Conservation (phyloP, 805 yeast species). For the Candida boidinii region DNA sequence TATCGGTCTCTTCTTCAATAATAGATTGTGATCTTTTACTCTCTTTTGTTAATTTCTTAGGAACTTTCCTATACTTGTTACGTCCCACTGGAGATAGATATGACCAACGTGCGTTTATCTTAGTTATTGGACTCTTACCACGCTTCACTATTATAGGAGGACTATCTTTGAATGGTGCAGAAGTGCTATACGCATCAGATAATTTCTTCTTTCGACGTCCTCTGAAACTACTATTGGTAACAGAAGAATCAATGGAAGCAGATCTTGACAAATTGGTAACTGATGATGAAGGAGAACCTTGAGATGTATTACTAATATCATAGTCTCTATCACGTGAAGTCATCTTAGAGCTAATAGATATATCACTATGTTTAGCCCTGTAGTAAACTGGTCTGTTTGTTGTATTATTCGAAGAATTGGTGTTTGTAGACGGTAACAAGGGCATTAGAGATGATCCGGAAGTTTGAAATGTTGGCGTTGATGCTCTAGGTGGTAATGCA, state of each 20-base stretch:
- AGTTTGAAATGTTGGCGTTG: neutral
- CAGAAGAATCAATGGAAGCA: conserved; percentile 26
- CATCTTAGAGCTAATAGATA: conserved; percentile 17
- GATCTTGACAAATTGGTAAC: conserved; percentile 24
- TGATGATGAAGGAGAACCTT: conserved; percentile 26
- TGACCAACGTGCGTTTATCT: too few species aligned
- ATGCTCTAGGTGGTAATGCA: neutral
- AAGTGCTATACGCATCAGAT: neutral
- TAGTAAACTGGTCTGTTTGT: conserved; percentile 14
- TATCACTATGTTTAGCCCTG: conserved; percentile 25
- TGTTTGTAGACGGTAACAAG: neutral
- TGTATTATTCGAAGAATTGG: conserved; percentile 1
- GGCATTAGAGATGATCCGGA: too few species aligned
- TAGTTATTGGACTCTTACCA: too few species aligned
- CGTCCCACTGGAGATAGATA: too few species aligned
- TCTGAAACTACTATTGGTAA: conserved; percentile 17
- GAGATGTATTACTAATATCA: conserved; percentile 7
- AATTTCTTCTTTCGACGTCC: conserved; percentile 22
- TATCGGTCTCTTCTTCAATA: conserved; percentile 17
- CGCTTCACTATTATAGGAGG: too few species aligned
- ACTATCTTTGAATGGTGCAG: neutral
- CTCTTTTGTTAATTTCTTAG: too few species aligned
- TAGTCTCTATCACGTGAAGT: conserved; percentile 1
- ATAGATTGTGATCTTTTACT: conserved; percentile 10
- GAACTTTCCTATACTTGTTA: too few species aligned